A percentile compares a stretch with the other conserved stretches of the same genome.
Conservation (phyloP, 139 green algal species). For the Micractinium conductrix region DNA sequence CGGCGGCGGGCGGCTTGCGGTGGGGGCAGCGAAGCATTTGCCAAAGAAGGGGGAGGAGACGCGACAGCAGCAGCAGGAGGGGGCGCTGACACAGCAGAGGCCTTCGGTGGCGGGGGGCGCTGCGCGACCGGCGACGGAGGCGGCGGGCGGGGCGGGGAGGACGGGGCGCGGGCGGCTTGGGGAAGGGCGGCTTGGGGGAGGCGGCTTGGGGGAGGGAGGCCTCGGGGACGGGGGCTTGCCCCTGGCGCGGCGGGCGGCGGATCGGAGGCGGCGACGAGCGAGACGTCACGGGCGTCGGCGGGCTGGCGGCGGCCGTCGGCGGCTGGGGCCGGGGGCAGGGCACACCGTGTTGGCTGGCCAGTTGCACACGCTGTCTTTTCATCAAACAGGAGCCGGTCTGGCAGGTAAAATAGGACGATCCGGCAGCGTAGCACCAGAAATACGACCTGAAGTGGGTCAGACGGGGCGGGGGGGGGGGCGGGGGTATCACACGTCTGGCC, state of each 20-base stretch:
- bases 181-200: neutral
- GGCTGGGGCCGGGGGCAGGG: neutral
- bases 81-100: too few relatives aligned
- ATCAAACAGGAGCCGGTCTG: constrained; percentile 20
- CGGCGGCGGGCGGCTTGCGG: neutral
- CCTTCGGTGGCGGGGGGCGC: too few relatives aligned
- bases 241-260: neutral
- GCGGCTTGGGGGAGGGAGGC: neutral
- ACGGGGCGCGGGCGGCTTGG: neutral
- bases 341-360: constrained; percentile 17
- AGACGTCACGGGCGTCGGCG: neutral
- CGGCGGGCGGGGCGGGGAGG: neutral
- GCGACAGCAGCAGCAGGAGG: too few relatives aligned
- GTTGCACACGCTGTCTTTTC: neutral
- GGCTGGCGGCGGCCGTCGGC: neutral
- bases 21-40: too few relatives aligned
- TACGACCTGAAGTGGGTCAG: constrained; percentile 1
- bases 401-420: constrained; percentile 4
- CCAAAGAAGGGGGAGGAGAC: too few relatives aligned
- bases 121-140: too few relatives aligned
- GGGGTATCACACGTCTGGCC: too few relatives aligned
- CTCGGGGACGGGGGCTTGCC: neutral
- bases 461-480: too few relatives aligned
- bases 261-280: neutral
- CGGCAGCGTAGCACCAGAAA: constrained; percentile 14